Percentiles rank a stretch among this genome's conserved stretches.
phyloP scores from a whole-genome alignment of 2,329 filamentous ascomycete genomes.

The Sporothrix schenckii region DNA sequence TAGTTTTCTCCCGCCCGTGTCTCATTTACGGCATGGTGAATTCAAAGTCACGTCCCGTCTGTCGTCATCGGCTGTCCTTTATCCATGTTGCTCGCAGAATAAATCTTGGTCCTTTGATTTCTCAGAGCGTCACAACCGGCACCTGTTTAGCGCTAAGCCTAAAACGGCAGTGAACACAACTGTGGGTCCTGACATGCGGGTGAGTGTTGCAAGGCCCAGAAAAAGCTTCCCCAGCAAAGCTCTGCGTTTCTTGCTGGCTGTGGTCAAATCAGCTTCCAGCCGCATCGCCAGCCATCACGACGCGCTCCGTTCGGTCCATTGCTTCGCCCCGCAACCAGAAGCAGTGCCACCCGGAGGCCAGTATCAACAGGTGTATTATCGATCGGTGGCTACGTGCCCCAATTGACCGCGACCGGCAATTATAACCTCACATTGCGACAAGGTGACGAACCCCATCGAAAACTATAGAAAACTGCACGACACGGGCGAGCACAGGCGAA shows the following conservation, averaged over 20 bases:
- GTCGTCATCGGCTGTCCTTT: neutral
- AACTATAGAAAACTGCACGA: too few relatives aligned
- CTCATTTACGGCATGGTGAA: neutral
- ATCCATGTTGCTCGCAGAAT: too few relatives aligned
- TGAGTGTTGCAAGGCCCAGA: slow-evolving; percentile 9
- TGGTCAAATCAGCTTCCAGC: slow-evolving; percentile 3
- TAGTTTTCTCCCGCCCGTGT: neutral
- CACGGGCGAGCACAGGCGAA: neutral
- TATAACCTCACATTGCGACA: neutral
- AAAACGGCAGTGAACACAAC: neutral
- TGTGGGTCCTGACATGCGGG: slow-evolving; percentile 9
- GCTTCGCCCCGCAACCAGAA: neutral
- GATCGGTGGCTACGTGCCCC: neutral
- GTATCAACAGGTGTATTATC: too few relatives aligned
- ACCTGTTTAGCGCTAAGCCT: slow-evolving; percentile 2
- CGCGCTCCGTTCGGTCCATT: slow-evolving; percentile 6
- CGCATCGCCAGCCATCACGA: slow-evolving; percentile 11
- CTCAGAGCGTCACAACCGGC: neutral
- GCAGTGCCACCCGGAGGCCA: neutral
- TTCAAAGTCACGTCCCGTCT: neutral
- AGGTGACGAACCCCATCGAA: neutral
- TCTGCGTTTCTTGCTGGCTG: slow-evolving; percentile 7
- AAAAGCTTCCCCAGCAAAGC: slow-evolving; percentile 17
- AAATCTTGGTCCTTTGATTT: neutral
- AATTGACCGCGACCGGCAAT: neutral